Conservation (phyloP, 2,329 filamentous ascomycete species). For the Phymatotrichopsis omnivora region DNA sequence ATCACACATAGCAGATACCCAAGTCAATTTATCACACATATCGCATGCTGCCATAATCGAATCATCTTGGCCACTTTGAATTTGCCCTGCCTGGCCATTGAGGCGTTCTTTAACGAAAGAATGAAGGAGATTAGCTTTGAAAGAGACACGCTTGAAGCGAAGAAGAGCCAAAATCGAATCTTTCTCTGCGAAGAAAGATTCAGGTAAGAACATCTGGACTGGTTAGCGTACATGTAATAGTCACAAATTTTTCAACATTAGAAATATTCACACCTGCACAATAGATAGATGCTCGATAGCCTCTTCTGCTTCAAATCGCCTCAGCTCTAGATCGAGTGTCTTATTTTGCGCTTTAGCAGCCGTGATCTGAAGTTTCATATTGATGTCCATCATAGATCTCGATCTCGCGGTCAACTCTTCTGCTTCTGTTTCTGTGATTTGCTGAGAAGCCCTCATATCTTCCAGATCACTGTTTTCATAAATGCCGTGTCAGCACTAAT, state of each 20-base stretch:
- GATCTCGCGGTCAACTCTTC: slow-evolving; percentile 82
- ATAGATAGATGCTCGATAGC: slow-evolving; percentile 80
- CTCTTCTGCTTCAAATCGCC: slow-evolving; percentile 78
- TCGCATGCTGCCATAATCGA: slow-evolving; percentile 72
- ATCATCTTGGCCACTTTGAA: slow-evolving; percentile 60
- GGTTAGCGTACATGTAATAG: neutral
- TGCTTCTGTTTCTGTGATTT: slow-evolving; percentile 84
- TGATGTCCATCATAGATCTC: slow-evolving; percentile 91
- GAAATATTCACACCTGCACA: slow-evolving; percentile 39
- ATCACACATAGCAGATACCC: slow-evolving; percentile 72
- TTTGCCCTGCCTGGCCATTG: slow-evolving; percentile 45
- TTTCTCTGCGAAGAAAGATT: slow-evolving; percentile 66
- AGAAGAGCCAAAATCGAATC: slow-evolving; percentile 84
- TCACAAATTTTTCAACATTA: neutral
- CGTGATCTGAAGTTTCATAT: slow-evolving; percentile 83
- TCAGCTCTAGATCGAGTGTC: slow-evolving; percentile 82
- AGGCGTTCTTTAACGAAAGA: slow-evolving; percentile 70
- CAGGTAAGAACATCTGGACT: slow-evolving; percentile 71
- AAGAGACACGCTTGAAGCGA: slow-evolving; percentile 74
- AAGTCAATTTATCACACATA: slow-evolving; percentile 73
- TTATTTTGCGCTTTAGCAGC: slow-evolving; percentile 88
- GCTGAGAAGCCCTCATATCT: slow-evolving; percentile 83
- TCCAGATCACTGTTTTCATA: slow-evolving; percentile 52
- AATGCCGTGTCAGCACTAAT: slow-evolving; percentile 6
- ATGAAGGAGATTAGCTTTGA: slow-evolving; percentile 74